Evolutionary conservation across 176 grass and related monocot genomes (phyloP).

Genomic region (Eragrostis nindensis): DNA sequence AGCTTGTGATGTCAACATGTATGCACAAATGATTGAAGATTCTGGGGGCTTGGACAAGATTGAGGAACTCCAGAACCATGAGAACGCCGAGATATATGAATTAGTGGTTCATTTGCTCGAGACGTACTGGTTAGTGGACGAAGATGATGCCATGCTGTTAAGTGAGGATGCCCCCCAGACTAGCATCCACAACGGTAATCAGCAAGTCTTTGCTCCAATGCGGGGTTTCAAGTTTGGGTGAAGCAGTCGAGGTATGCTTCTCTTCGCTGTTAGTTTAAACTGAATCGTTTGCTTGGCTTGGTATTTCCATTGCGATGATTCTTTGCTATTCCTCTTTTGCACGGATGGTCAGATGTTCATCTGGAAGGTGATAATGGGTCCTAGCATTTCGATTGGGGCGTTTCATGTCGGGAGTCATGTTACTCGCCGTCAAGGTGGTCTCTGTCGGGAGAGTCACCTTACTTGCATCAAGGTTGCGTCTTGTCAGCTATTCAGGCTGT

Average conservation of each 20-base stretch:
- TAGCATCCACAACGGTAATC: slow-evolving; percentile 29
- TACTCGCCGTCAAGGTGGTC: background rate
- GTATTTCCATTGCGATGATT: background rate
- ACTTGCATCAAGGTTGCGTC: slow-evolving; percentile 30
- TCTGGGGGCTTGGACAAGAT: slow-evolving; percentile 66
- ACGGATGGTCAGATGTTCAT: background rate
- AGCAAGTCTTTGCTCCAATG: slow-evolving; percentile 20
- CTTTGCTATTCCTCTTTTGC: background rate
- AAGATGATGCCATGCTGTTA: slow-evolving; percentile 34
- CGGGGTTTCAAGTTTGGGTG: slow-evolving; percentile 53
- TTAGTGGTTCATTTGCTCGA: slow-evolving; percentile 52
- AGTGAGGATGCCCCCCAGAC: slow-evolving; percentile 24
- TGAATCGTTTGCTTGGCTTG: background rate
- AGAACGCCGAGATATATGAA: slow-evolving; percentile 51
- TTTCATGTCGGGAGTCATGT: slow-evolving; percentile 41
- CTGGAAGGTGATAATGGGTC: slow-evolving; percentile 9
- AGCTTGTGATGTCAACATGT: slow-evolving; percentile 49
- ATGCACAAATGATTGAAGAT: slow-evolving; percentile 65
- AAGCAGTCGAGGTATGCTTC: slow-evolving; percentile 25
- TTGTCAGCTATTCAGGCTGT: slow-evolving; percentile 24
- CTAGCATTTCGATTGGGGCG: slow-evolving; percentile 27
- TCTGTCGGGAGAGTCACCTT: too few species aligned
- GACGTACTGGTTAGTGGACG: slow-evolving; percentile 43
- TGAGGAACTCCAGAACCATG: slow-evolving; percentile 64
- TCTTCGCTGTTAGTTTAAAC: background rate